Conservation (phyloP, 306 rosid species). For the Neltuma alba region DNA sequence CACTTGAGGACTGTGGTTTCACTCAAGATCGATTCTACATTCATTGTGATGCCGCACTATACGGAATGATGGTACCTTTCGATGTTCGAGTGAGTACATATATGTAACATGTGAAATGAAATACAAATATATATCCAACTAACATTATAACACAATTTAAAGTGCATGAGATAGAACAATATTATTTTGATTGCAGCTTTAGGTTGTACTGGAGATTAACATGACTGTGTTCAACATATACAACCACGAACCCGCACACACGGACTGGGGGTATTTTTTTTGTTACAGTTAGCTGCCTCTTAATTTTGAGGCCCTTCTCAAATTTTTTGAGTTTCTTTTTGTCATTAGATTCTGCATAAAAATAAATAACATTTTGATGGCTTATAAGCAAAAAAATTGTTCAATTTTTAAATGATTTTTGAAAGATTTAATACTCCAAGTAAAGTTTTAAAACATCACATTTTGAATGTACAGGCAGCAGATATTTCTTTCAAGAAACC, state of each 20-base stretch:
- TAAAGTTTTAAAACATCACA: background rate
- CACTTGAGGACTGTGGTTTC: constrained; percentile 44
- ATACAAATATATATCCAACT: background rate
- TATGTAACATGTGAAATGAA: no score
- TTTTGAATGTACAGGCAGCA: constrained; percentile 18
- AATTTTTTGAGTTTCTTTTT: no score
- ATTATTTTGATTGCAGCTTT: background rate
- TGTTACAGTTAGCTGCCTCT: no score
- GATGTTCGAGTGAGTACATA: constrained; percentile 50
- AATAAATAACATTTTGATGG: no score
- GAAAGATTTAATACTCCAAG: background rate
- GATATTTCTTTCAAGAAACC: background rate
- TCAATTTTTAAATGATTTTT: no score
- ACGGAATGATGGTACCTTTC: constrained; percentile 77
- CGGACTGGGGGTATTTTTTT: no score
- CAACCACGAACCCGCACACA: no score
- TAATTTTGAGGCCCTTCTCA: no score
- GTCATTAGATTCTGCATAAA: no score
- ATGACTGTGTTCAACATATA: no score
- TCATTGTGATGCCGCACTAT: constrained; percentile 73
- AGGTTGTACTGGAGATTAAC: background rate
- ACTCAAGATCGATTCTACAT: constrained; percentile 58
- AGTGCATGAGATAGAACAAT: background rate
- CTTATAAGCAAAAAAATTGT: no score
- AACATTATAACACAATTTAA: background rate